Evolutionary conservation across 2,329 filamentous ascomycete genomes (phyloP).

Genomic region (Cytospora paraplurivora): DNA sequence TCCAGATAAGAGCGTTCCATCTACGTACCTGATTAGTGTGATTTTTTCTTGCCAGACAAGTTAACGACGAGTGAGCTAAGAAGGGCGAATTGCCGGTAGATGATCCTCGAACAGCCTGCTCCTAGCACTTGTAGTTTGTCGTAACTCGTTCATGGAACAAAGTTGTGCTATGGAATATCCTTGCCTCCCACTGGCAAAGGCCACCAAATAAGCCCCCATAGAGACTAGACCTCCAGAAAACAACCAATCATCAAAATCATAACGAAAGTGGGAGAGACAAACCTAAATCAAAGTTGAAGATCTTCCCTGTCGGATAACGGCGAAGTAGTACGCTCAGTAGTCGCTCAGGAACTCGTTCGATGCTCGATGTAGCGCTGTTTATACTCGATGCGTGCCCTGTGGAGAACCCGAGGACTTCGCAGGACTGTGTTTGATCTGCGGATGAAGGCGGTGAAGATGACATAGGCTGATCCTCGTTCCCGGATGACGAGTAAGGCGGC

Average conservation of each 20-base stretch:
- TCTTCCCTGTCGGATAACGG: constrained; percentile 48
- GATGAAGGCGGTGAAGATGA: not conserved
- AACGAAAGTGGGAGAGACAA: not conserved
- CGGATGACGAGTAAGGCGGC: constrained; percentile 15
- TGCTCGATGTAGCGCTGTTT: constrained; percentile 33
- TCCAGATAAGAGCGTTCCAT: constrained; percentile 12
- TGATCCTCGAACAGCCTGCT: too few relatives aligned
- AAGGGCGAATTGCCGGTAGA: not conserved
- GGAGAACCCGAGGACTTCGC: constrained; percentile 44
- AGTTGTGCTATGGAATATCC: too few relatives aligned
- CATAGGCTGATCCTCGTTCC: constrained; percentile 15
- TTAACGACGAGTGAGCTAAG: not conserved
- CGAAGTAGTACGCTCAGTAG: constrained; percentile 46
- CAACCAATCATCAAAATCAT: too few relatives aligned
- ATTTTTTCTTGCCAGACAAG: not conserved
- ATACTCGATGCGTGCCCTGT: constrained; percentile 39
- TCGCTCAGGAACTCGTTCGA: constrained; percentile 39
- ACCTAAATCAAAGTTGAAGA: constrained; percentile 46
- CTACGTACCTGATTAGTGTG: not conserved
- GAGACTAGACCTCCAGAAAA: too few relatives aligned
- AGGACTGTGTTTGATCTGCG: constrained; percentile 23
- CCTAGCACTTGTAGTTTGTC: too few relatives aligned
- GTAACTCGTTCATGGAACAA: too few relatives aligned
- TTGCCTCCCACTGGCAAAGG: too few relatives aligned
- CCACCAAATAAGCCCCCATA: too few relatives aligned